Evolutionary conservation across 1,284 basidiomycete genomes (phyloP), one percentile per base, ranked within the genome.

Genomic region (Coniferiporia sulphurascens): DNA sequence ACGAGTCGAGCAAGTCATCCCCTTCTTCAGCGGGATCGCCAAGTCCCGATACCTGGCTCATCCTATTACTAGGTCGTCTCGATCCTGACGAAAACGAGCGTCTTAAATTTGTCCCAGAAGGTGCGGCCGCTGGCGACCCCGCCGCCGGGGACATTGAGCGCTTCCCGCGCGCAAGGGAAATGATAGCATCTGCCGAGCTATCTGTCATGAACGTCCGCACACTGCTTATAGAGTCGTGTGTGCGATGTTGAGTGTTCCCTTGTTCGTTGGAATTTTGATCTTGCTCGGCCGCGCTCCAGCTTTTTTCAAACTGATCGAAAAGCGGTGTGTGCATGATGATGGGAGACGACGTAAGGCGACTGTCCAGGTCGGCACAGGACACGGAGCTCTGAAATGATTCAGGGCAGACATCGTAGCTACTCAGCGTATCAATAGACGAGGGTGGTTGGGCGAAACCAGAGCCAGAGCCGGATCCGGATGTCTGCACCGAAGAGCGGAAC

Each of bases 181-280:
- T 71, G 51, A 85, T 73, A 4, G 79, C 82, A 51, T 86, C 82
- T 6, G 79, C 77, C 1, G 84, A 84, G 32, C 77, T 70, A 48
- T 79, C 77, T 0, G 84, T 83, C 71, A 82, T 72, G 63, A 85
- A 70, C 1, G 86, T 85, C 51, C 79, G 79, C 62, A 88, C 74
- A 61, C 84, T 87, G 49, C 74, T 76, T 56, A 82, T 74, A 4
- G 84, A 86, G 48, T 75, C 74, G 38, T 81, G 68, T 34, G 70
- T 64, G 4, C 55, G 67, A 34, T 48, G 44, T 1, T 32, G 12
- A 34, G n/a, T 32, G 19, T 21, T 12, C 45, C 15, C 38, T 48
- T 17, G 51, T 41, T 12, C 53, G 17, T 38, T 19, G 21, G 38
- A 27, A 27, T 35, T 9, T 32, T 35, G 44, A 48, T 36, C 21